A percentile compares a stretch with the other conserved stretches of the same genome.
Evolutionary conservation across 345 rosid genomes (phyloP).

Genomic region (Eucalyptus curtisii): DNA sequence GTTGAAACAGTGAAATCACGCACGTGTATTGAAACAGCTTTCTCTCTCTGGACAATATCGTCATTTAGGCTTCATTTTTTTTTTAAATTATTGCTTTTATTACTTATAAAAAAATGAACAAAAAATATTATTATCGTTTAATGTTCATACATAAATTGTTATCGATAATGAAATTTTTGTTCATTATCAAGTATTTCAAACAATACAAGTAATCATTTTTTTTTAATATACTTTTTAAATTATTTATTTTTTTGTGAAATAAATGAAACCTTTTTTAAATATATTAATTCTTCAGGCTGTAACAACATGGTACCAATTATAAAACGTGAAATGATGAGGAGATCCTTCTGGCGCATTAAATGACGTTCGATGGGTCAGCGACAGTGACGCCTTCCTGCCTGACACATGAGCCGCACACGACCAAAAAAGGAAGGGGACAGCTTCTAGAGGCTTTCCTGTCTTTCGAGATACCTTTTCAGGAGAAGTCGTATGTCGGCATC

Average conservation of each 20-base stretch:
- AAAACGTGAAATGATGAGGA: background rate
- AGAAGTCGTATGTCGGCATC: background rate
- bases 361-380: background rate
- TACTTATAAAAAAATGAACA: no score
- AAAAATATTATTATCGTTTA: accelerated
- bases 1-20: background rate
- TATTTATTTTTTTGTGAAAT: no score
- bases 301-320: background rate
- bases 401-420: background rate
- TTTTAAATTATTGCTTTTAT: no score
- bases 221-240: no score
- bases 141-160: accelerated
- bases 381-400: no score
- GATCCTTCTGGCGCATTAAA: background rate
- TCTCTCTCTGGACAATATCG: background rate
- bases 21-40: background rate
- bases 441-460: background rate
- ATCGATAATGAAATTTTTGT: no score
- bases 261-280: background rate
- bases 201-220: no score
- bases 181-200: no score
- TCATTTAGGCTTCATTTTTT: background rate
- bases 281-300: background rate
- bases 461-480: background rate
- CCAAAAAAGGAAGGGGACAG: background rate